Evolutionary conservation across 441 rosid species (phyloP).

Genomic region (Adansonia rubrostipa): DNA sequence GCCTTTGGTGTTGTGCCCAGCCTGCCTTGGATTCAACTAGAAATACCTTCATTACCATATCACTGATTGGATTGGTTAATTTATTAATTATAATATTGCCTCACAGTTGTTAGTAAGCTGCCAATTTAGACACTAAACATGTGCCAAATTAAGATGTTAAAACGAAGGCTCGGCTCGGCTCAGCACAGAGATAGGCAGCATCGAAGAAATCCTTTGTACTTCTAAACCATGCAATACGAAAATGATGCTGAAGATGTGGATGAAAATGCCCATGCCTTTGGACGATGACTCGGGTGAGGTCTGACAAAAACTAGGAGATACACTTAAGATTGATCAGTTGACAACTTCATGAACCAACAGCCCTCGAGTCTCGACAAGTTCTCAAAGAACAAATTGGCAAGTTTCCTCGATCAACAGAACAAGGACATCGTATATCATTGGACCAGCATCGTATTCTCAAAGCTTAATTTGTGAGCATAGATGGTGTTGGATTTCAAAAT

Average conservation of each 20-base stretch:
- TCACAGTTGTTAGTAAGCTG: neutral
- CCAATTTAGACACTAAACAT: neutral
- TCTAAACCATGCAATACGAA: conserved; percentile 50
- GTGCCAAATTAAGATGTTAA: neutral
- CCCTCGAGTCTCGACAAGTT: conserved; percentile 3
- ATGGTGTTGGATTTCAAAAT: conserved; percentile 50
- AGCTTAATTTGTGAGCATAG: conserved; percentile 51
- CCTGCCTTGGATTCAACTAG: conserved; percentile 47
- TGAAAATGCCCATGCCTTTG: conserved; percentile 51
- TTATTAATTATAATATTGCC: neutral
- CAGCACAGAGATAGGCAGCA: conserved; percentile 48
- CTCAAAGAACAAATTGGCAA: neutral
- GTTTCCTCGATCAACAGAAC: neutral
- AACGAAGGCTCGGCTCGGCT: conserved; percentile 58
- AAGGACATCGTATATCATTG: conserved; percentile 10
- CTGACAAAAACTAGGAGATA: conserved; percentile 53
- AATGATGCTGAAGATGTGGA: conserved; percentile 65
- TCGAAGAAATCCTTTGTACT: conserved; percentile 53
- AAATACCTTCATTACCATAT: conserved; percentile 45
- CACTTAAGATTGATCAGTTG: conserved; percentile 28
- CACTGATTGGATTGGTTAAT: conserved; percentile 57
- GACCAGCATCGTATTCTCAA: conserved; percentile 38
- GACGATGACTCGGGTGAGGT: conserved; percentile 49
- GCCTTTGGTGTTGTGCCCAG: conserved; percentile 62
- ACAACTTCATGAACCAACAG: conserved; percentile 23